These are phyloP conservation scores for Phoenix roebelenii DNA, from an alignment of 176 grass and related monocot species.

Conservation along the genomic window DNA sequence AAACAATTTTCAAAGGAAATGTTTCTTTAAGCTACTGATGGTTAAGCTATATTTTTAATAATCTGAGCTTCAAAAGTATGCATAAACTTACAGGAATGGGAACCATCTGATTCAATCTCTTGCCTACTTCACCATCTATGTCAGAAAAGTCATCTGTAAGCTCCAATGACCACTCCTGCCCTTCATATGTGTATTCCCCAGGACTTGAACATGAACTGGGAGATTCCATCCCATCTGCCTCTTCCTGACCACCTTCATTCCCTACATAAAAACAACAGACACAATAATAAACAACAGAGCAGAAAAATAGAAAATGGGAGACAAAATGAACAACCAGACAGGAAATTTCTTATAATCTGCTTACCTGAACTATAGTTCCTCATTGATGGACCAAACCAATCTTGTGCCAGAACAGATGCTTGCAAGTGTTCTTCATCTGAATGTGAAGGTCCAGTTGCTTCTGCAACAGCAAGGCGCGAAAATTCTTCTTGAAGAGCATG, in stretches of 20 bases:
- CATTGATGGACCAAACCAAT: constrained; percentile 51
- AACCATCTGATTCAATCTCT: constrained; percentile 80
- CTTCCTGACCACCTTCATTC: constrained; percentile 35
- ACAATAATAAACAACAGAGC: neutral
- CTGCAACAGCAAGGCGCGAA: constrained; percentile 45
- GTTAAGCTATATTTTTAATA: too few relatives aligned
- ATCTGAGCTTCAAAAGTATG: neutral
- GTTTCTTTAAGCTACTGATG: too few relatives aligned
- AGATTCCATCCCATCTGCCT: constrained; percentile 34
- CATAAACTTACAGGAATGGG: constrained; percentile 67
- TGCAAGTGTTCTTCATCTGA: constrained; percentile 56
- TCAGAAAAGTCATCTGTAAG: constrained; percentile 35
- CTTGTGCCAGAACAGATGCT: constrained; percentile 46
- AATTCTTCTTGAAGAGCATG: constrained; percentile 18
- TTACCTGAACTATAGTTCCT: constrained; percentile 71
- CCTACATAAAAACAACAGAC: constrained; percentile 21
- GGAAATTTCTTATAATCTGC: constrained; percentile 24
- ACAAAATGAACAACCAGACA: neutral
- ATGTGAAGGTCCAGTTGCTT: constrained; percentile 40
- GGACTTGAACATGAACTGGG: constrained; percentile 56
- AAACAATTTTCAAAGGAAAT: too few relatives aligned
- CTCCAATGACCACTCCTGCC: constrained; percentile 24
- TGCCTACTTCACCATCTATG: constrained; percentile 84
- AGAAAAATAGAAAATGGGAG: neutral
- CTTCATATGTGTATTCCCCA: constrained; percentile 19